Evolutionary conservation across 495 filamentous ascomycete genomes (phyloP), one percentile per base, ranked within the genome.

Genomic region (Annulohypoxylon moriforme): DNA sequence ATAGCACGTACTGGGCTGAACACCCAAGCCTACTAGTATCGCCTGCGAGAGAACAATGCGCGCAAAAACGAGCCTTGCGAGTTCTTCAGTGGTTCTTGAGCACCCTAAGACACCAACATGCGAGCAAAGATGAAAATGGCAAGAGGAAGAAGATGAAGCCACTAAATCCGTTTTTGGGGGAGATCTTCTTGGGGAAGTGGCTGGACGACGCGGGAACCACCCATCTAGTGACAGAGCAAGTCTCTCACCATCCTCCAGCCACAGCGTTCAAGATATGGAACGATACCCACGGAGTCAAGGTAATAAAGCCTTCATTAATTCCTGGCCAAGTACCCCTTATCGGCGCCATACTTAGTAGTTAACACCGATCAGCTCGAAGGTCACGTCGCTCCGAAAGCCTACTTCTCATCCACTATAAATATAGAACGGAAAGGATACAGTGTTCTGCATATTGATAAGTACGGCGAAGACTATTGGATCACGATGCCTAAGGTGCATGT

Each of bases 171-270:
- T 95, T 95, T 80, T 79, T 95, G 18, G 95, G 95, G 34, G 95
- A 98, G 81, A 83, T 97, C 34, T 98, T 97, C 75, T 79, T 97
- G 9, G 94, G 94, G 2, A 90, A 87, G 76, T 97, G 94, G 94
- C 86, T 89, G 60, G 90, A 93, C 60, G 86, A 88, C 42, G 85
- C 85, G 8, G 93, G 94, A 9, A 89, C 86, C 14, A 93, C 91
- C 3, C 81, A 85, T 52, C 76, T 93, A 36, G 80, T 86, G 59
- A 81, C 75, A 66, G 72, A 74, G 18, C 72, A 74, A 34, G 72
- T 74, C 53, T 93, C 90, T 81, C 93, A 96, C 75, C 93, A 96
- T 73, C 93, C 93, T n/a, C 93, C 93, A 5, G 91, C 91, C 16
- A 96, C 93, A 22, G 93, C 92, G 11, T 96, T 93, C 75, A 88